Conservation (phyloP, 441 rosid species). For the Aquilaria agallochum region DNA sequence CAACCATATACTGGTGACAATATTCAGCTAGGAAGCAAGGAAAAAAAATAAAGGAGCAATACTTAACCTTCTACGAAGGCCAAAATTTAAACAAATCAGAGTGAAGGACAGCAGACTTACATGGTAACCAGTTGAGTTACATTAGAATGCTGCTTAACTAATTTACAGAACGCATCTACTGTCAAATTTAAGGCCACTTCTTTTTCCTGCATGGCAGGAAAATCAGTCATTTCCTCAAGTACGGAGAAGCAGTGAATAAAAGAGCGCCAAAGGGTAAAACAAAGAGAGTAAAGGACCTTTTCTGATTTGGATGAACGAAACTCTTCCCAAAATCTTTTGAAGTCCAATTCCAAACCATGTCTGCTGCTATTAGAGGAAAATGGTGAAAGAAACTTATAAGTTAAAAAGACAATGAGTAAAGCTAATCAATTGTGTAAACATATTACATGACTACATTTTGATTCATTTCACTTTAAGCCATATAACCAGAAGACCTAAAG, state of each 20-base stretch:
- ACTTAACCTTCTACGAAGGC: no score
- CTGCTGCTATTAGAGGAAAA: conserved; percentile 39
- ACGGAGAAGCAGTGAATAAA: conserved; percentile 2
- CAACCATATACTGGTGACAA: no score
- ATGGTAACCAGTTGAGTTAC: conserved; percentile 86
- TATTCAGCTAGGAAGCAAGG: no score
- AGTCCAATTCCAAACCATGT: conserved; percentile 91
- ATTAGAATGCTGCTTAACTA: conserved; percentile 87
- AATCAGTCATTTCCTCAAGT: conserved; percentile 12
- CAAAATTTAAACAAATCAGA: no score
- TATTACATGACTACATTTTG: no score
- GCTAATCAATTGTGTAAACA: no score
- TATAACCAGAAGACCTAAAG: no score
- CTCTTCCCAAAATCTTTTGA: conserved; percentile 95
- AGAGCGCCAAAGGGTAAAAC: not conserved
- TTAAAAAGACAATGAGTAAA: no score
- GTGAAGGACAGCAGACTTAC: conserved; percentile 32
- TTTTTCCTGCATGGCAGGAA: conserved; percentile 69
- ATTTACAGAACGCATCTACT: conserved; percentile 89
- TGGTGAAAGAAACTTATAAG: not conserved
- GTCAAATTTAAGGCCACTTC: conserved; percentile 86
- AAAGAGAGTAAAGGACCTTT: conserved; percentile 42
- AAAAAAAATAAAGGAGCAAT: no score
- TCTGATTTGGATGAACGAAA: conserved; percentile 94
- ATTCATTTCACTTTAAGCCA: no score